These are phyloP conservation scores for Globisporangium nunn DNA, from an alignment of 352 stramenopile species.

Conservation along the genomic window DNA sequence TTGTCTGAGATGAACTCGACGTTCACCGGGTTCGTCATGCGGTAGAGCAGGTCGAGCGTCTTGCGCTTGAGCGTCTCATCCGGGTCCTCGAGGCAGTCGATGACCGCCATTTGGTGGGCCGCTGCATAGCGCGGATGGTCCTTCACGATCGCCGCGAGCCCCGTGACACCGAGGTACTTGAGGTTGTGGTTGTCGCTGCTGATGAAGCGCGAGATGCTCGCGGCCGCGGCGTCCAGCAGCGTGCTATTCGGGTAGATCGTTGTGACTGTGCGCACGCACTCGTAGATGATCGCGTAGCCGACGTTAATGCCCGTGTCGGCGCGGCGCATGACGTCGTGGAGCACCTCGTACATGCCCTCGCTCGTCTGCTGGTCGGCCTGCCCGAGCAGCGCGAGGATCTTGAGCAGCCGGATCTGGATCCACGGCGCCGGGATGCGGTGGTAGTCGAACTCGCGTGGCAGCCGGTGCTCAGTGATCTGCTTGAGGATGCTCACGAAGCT, in stretches of 20 bases:
- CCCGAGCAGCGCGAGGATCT: constrained; percentile 94
- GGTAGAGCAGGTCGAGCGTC: constrained; percentile 94
- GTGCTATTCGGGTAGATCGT: constrained; percentile 99
- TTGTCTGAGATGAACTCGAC: constrained; percentile 99
- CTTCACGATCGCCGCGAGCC: constrained; percentile 97
- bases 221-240: constrained; percentile 92
- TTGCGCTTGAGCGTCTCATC: constrained; percentile 99
- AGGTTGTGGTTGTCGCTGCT: constrained; percentile 96
- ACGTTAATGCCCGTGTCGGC: constrained; percentile 99
- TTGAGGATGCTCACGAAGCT: constrained; percentile 99
- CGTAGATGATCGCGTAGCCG: constrained; percentile 99
- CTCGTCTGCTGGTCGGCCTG: constrained; percentile 91
- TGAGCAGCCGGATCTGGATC: constrained; percentile 98
- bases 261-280: constrained; percentile 98
- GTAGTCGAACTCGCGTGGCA: constrained; percentile 99
- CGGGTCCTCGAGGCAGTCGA: constrained; percentile 99
- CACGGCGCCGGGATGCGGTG: constrained; percentile 98
- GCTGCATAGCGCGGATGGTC: constrained; percentile 94
- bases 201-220: constrained; percentile 93
- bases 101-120: constrained; percentile 99
- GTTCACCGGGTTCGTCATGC: constrained; percentile 99
- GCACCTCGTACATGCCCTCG: constrained; percentile 99
- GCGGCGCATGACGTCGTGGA: constrained; percentile 97
- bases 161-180: constrained; percentile 98
- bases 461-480: constrained; percentile 98